Evolutionary conservation across 352 stramenopile species (phyloP), one percentile per base, ranked within the genome.

Genomic region (Phytopythium sindhum): DNA sequence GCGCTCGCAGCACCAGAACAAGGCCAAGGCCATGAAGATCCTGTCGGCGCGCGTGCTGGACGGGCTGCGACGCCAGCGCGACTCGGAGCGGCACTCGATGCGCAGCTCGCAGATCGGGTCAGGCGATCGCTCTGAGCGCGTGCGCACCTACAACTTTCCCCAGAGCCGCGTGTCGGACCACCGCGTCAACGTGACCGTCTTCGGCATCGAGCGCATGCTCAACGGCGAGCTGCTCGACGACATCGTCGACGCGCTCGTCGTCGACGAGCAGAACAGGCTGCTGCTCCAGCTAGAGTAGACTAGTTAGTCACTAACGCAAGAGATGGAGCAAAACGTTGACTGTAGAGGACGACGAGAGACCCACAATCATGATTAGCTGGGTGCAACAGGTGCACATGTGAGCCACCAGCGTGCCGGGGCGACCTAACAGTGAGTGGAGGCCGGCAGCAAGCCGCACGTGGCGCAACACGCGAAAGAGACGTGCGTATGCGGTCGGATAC

Each of bases 121-220:
- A 1, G 97, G 97, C 37, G 95, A 98, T 31, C 81, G 97, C 42
- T 97, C 83, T 2, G 97, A 99, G 78, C 98, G 98, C 56, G 98
- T 99, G 48, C 86, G 97, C 59, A 99, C 97, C 28, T 99, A 99
- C 88, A 99, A 99, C 78, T 99, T 96, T 66, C 88, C 91, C 5
- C 96, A 99, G 68, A 97, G 97, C 78, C 89, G 96, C 53, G 89
- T 99, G 57, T 98, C 91, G 50, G 97, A 99, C 75, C 97, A 99
- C 80, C 88, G 96, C 64, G 92, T 98, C 37, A 91, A 94, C 60
- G 66, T 97, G 33, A 97, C 90, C 5, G 74, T 92, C 2, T 93
- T 84, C 63, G 91, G 91, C 37, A 96, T 97, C 59, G 90, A 97
- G 35, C 79, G 83, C 33, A 96, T 98, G 86, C 75, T 98, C 56